These are phyloP conservation scores for Begonia loranthoides DNA, from an alignment of 306 rosid species.

Conservation along the genomic window DNA sequence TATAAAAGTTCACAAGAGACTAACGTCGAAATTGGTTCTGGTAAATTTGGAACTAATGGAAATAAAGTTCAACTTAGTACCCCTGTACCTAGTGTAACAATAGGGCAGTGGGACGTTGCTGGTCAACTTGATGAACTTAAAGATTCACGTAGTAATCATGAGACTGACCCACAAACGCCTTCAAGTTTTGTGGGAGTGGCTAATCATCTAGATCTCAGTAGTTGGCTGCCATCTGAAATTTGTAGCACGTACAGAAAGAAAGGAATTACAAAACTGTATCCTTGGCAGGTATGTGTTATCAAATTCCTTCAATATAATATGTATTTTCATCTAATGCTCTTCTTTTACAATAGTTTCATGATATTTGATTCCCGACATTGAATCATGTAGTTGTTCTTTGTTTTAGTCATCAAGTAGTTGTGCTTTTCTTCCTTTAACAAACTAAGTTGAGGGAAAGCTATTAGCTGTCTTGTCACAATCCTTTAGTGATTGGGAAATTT, in stretches of 20 bases:
- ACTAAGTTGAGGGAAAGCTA: not conserved
- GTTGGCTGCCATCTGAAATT: slow-evolving; percentile 85
- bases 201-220: slow-evolving; percentile 40
- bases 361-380: not conserved
- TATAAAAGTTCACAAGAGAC: slow-evolving; percentile 5
- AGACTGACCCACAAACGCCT: slow-evolving; percentile 41
- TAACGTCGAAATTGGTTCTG: slow-evolving; percentile 3
- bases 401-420: too few species aligned
- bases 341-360: not conserved
- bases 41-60: slow-evolving; percentile 21
- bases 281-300: slow-evolving; percentile 62
- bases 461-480: not conserved
- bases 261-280: slow-evolving; percentile 75
- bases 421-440: too few species aligned
- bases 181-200: slow-evolving; percentile 39
- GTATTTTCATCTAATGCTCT: too few species aligned
- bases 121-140: slow-evolving; percentile 13
- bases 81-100: slow-evolving; percentile 17
- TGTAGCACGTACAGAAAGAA: slow-evolving; percentile 61
- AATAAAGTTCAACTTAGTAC: slow-evolving; percentile 18
- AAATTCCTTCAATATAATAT: too few species aligned
- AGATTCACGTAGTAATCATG: slow-evolving; percentile 19
- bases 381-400: too few species aligned
- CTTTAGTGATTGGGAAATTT: not conserved
- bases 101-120: slow-evolving; percentile 10